Base-by-base conservation (phyloP, 2,329 filamentous ascomycete genomes). In the Diaporthe citri region DNA sequence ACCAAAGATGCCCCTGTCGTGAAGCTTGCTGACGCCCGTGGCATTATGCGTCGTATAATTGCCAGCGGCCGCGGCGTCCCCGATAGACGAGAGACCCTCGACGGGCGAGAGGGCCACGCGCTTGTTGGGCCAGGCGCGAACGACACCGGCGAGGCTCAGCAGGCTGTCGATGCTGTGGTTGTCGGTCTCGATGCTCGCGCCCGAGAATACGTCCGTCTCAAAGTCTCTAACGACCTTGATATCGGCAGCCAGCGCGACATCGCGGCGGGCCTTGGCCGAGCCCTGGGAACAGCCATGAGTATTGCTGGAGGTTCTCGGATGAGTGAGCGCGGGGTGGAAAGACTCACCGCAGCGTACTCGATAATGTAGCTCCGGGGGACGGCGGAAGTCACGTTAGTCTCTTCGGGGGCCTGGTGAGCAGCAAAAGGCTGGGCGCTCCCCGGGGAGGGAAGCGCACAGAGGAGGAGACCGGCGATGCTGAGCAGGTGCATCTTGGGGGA, bases 91-190 rank as follows among this genome's bases (percentile, higher is more conserved):
- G 13, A 67, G n/a, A 41, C 57, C 71, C 39, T 60, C 52, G 10
- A 60, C 71, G 25, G 71, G 71, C 15, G 55, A 57, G 55, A 72
- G 56, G 1, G 55, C 28, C 20, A 72, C 57, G 28, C 28, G 46
- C 34, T 66, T 51, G 57, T 72, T 72, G n/a, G 71, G 52, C 71
- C 78, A 80, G 48, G 78, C 78, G 39, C 74, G 75, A 2, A 71
- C 39, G 82, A 84, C 78, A 20, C 77, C 81, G 36, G 77, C 77
- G 34, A 82, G 74, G 25, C 67, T 76, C 64, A 75, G 74, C 56
- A 93, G 75, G 69, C 74, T 74, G 55, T 85, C 74, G 73, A 81
- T 67, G 62, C 79, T 79, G 74, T 78, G 78, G 57, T 75, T 77
- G 36, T 80, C 80, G 6, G 80, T 79, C 76, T 81, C 78, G 36